A percentile compares a stretch with the other conserved stretches of the same genome.
Conservation (phyloP, 2,329 filamentous ascomycete genomes). For the Fusarium keratoplasticum region DNA sequence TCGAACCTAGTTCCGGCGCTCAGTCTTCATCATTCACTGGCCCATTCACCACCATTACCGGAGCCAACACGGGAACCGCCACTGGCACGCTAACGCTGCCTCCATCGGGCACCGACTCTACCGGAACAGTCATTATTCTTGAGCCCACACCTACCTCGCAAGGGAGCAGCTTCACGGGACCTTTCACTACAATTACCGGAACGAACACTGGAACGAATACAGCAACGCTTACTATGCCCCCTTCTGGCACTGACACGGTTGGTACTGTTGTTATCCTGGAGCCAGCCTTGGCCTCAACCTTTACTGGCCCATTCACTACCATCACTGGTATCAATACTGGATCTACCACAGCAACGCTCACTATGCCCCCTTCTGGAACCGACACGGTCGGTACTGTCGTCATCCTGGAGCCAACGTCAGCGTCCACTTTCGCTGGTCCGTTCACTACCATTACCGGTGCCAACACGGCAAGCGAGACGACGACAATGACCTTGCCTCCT, state of each 20-base stretch:
- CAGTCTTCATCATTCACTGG: not conserved
- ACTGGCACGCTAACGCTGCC: not conserved
- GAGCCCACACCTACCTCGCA: not conserved
- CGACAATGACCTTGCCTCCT: not conserved
- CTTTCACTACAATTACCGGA: not conserved
- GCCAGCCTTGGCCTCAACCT: not conserved
- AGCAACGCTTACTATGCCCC: not conserved
- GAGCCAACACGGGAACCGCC: not conserved
- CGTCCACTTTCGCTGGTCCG: not conserved
- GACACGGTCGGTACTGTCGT: not conserved
- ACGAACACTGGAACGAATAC: not conserved
- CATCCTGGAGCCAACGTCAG: not conserved
- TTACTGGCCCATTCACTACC: not conserved
- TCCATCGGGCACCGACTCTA: not conserved
- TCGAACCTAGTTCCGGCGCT: not conserved
- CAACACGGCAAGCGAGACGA: not conserved
- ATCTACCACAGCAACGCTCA: not conserved
- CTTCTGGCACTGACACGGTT: not conserved
- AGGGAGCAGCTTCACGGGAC: not conserved
- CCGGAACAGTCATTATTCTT: not conserved
- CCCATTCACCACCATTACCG: not conserved
- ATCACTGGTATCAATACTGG: not conserved
- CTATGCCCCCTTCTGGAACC: not conserved
- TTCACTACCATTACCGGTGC: not conserved
- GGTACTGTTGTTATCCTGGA: not conserved